These are phyloP conservation scores for Dryas integrifolia DNA, from an alignment of 331 rosid genomes.

Conservation along the genomic window DNA sequence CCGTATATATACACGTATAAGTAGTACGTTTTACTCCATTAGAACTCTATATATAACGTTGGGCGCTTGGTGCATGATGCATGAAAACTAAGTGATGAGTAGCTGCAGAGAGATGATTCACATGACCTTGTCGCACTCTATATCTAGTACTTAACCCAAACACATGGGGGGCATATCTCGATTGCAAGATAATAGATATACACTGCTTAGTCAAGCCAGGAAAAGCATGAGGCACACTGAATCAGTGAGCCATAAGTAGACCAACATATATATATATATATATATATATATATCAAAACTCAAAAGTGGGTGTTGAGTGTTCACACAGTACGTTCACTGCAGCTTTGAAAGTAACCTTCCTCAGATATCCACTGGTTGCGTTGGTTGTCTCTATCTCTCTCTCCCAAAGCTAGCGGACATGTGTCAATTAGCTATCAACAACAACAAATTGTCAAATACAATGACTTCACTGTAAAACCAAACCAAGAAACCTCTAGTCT, in stretches of 20 bases:
- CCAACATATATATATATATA: neutral
- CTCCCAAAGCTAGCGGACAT: neutral
- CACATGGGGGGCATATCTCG: neutral
- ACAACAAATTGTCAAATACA: neutral
- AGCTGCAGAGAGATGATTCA: too few species aligned
- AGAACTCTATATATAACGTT: too few species aligned
- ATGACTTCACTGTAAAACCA: neutral
- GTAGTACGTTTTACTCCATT: too few species aligned
- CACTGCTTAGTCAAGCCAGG: neutral
- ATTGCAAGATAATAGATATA: neutral
- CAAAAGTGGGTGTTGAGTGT: neutral
- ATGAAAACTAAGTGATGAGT: too few species aligned
- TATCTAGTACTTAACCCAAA: neutral
- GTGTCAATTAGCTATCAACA: constrained; percentile 7
- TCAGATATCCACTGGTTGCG: neutral
- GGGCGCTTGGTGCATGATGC: too few species aligned
- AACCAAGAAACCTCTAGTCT: neutral
- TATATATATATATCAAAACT: too few species aligned
- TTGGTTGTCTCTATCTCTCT: neutral
- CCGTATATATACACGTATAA: too few species aligned
- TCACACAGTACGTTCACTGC: neutral
- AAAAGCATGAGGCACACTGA: neutral
- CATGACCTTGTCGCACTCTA: too few species aligned
- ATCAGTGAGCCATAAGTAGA: neutral
- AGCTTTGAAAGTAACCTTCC: neutral